These are phyloP conservation scores for Myxozyma neotropica DNA, from an alignment of 805 yeast genomes.

Conservation along the genomic window DNA sequence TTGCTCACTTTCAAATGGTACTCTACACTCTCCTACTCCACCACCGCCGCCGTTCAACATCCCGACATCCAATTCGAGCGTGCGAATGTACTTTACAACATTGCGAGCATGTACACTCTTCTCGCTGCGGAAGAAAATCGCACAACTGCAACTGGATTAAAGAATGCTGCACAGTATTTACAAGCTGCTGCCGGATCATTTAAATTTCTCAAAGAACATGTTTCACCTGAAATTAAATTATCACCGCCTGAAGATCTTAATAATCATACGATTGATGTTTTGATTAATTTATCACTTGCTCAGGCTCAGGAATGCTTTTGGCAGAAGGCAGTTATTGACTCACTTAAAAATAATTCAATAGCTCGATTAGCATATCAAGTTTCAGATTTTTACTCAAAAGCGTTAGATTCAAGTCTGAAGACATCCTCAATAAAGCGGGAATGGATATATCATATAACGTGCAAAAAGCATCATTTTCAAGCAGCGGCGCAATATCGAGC, in stretches of 20 bases:
- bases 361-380: constrained; percentile 68
- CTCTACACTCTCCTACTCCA: constrained; percentile 62
- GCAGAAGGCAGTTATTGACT: constrained; percentile 62
- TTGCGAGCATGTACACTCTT: constrained; percentile 65
- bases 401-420: constrained; percentile 49
- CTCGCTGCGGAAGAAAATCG: constrained; percentile 54
- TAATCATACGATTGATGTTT: constrained; percentile 51
- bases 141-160: constrained; percentile 55
- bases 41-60: constrained; percentile 49
- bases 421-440: constrained; percentile 59
- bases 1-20: constrained; percentile 70
- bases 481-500: constrained; percentile 72
- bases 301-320: constrained; percentile 89
- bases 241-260: constrained; percentile 53
- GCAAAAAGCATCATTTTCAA: constrained; percentile 65
- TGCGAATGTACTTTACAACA: constrained; percentile 64
- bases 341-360: constrained; percentile 60
- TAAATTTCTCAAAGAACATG: constrained; percentile 42
- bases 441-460: constrained; percentile 63
- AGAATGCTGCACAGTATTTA: constrained; percentile 62
- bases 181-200: constrained; percentile 76
- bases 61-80: constrained; percentile 62
- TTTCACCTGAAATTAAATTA: constrained; percentile 34
- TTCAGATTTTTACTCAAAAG: constrained; percentile 55
- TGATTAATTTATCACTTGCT: constrained; percentile 63